phyloP scores from a whole-genome alignment of 2,329 filamentous ascomycete genomes.

The Tolypocladium album region DNA sequence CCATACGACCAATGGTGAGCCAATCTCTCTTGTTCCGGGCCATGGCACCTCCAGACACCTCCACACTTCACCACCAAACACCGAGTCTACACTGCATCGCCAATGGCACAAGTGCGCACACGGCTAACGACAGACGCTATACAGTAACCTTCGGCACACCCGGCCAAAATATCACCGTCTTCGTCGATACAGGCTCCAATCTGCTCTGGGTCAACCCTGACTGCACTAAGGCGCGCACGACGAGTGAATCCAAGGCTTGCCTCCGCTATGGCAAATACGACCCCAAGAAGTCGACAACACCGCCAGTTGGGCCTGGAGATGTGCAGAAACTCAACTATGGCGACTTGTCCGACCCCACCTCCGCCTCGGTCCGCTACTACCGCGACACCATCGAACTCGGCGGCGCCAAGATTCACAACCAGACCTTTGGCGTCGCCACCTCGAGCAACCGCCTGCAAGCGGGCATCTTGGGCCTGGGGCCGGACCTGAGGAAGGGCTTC shows the following conservation, averaged over 20 bases:
- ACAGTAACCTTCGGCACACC: conserved; percentile 32
- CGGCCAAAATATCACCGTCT: conserved; percentile 31
- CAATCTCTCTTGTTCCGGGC: background rate
- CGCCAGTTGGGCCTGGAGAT: conserved; percentile 24
- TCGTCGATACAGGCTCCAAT: conserved; percentile 41
- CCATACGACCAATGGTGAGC: conserved; percentile 26
- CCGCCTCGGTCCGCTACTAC: conserved; percentile 32
- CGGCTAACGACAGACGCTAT: background rate
- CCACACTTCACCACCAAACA: background rate
- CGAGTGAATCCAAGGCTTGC: conserved; percentile 26
- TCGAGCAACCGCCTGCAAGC: conserved; percentile 35
- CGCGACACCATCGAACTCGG: conserved; percentile 35
- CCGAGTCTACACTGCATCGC: background rate
- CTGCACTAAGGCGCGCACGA: conserved; percentile 27
- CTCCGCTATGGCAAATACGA: conserved; percentile 31
- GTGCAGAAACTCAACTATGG: conserved; percentile 27
- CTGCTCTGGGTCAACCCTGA: conserved; percentile 45
- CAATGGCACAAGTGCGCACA: background rate
- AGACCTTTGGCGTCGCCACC: conserved; percentile 39
- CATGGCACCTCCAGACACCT: background rate
- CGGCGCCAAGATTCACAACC: conserved; percentile 26
- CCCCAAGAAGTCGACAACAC: conserved; percentile 26
- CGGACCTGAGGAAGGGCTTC: conserved; percentile 28
- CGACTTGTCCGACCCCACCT: conserved; percentile 26
- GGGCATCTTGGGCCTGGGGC: conserved; percentile 41